phyloP scores from a whole-genome alignment of 768 basidiomycete genomes.

The Lepiota brunneoincarnata region DNA sequence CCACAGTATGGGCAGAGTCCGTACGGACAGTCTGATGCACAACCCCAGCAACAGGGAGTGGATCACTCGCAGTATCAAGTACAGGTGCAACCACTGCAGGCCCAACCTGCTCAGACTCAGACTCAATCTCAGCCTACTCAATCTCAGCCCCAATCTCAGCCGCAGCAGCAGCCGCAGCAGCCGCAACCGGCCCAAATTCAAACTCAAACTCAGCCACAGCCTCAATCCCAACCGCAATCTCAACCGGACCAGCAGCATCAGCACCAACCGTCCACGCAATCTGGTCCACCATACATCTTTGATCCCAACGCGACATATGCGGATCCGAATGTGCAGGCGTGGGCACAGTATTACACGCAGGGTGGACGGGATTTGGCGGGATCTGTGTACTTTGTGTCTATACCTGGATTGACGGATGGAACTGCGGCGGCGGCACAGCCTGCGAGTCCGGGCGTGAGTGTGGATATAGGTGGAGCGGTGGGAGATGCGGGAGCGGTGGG shows the following conservation, averaged over 20 bases:
- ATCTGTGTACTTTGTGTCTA: constrained; percentile 75
- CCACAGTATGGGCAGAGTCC: constrained; percentile 11
- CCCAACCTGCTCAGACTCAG: constrained; percentile 1
- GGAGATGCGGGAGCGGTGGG: constrained; percentile 11
- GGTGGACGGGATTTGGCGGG: constrained; percentile 76
- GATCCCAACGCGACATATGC: constrained; percentile 67
- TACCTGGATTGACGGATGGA: constrained; percentile 67
- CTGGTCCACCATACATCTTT: constrained; percentile 52
- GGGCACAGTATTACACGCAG: constrained; percentile 83
- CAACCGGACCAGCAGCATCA: constrained; percentile 17
- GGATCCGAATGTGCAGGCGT: constrained; percentile 81
- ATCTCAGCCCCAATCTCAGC: constrained; percentile 17
- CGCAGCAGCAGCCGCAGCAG: constrained; percentile 15
- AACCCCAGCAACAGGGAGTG: neutral
- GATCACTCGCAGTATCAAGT: neutral
- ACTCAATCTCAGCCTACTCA: constrained; percentile 17
- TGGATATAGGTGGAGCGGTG: no score
- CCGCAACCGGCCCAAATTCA: constrained; percentile 12
- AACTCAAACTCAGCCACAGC: constrained; percentile 18
- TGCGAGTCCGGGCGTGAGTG: constrained; percentile 4
- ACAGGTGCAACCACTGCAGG: constrained; percentile 16
- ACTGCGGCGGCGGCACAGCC: constrained; percentile 14
- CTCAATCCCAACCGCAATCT: constrained; percentile 19
- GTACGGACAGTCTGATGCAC: neutral
- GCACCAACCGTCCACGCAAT: constrained; percentile 21